A percentile compares a stretch with the other conserved stretches of the same genome.
Conservation (phyloP, 768 basidiomycete genomes). For the Lactarius vividus region DNA sequence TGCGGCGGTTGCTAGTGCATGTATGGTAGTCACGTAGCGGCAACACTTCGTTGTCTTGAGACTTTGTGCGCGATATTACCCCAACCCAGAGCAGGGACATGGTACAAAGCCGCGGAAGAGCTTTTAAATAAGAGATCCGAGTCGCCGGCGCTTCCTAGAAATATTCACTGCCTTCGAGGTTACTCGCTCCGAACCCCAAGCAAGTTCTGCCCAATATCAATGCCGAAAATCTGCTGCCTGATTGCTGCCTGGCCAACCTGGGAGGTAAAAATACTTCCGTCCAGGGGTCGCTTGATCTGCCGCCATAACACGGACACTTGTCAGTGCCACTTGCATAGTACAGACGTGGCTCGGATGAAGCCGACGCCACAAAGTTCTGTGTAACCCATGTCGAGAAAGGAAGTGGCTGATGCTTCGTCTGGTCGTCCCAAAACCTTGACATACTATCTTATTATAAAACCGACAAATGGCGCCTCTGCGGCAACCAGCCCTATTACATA, state of each 20-base stretch:
- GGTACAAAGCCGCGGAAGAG: neutral
- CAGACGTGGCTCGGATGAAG: neutral
- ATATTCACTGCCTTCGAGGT: no score
- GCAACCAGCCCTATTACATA: neutral
- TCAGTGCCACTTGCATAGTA: neutral
- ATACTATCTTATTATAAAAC: neutral
- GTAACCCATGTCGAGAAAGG: neutral
- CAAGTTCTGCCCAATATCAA: no score
- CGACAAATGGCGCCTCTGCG: neutral
- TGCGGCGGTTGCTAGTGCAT: neutral
- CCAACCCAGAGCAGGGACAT: neutral
- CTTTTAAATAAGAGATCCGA: no score
- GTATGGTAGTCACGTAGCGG: neutral
- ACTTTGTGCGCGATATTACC: neutral
- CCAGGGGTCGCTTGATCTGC: no score
- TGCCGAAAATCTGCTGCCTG: no score
- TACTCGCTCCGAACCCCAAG: no score
- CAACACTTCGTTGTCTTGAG: neutral
- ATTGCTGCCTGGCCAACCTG: no score
- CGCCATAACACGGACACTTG: neutral
- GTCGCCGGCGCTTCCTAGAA: no score
- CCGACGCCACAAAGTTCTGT: neutral
- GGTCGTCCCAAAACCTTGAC: neutral
- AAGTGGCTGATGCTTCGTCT: neutral
- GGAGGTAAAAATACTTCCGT: no score